Base-by-base conservation (phyloP, 192 early-diverging fungal genomes). In the Backusella parvicylindrica region DNA sequence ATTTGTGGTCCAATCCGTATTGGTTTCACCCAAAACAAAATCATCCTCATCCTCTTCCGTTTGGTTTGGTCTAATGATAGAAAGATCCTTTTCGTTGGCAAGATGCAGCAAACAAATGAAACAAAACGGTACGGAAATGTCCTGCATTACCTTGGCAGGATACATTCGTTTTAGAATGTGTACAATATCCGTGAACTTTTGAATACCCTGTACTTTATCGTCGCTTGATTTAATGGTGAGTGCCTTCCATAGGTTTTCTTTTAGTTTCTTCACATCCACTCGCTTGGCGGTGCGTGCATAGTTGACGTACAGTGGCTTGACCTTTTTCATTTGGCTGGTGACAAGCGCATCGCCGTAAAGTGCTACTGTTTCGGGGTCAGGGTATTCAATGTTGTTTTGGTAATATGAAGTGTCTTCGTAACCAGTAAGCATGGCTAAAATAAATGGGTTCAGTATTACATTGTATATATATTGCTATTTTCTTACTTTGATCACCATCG, bases 91-190 rank as follows among this genome's bases (percentile, higher is more conserved):
- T 80, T 98, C 97, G 78, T 99, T 98, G 36, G 96, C 96, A 75
- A 99, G 79, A 88, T 99, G 97, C 74, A 99, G 82, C 65, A 99
- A 80, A 74, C 96, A 97, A 72, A 99, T 98, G 80, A 99, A 99
- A 82, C 96, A 97, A 77, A 95, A 99, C 32, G 96, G 90, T n/a
- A 97, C 91, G 2, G 96, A 97, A 72, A 99, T 97, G 56, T 99
- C 97, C 71, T 90, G 87, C 71, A 95, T 86, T 71, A 88, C 91
- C 63, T 95, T 88, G 32, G 85, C 86, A 49, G 92, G 82, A 76
- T 99, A 99, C 53, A 92, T 75, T 60, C 84, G 86, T 79, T 89
- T 90, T 21, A 99, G 86, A 21, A 85, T 84, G 31, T 87, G 76
- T 35, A 98, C 87, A 1, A 99, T 81, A 5, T 88, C 82, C 38